A percentile compares a stretch with the other conserved stretches of the same genome.
These are phyloP conservation scores for Sextonia rubra DNA, from an alignment of 164 flowering plant genomes.

Conservation along the genomic window DNA sequence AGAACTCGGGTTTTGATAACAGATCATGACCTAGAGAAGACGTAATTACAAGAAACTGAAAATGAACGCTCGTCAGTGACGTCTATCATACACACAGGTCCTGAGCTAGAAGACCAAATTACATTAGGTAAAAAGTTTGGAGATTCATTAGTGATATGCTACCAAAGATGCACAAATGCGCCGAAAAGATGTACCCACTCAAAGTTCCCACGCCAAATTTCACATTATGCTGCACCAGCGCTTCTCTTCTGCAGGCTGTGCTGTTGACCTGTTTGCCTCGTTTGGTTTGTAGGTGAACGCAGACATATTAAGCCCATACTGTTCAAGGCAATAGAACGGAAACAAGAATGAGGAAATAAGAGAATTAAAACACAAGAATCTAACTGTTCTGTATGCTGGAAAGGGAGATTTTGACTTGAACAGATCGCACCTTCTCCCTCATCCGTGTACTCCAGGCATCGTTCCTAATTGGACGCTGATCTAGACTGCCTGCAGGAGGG, in stretches of 20 bases:
- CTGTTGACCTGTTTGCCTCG: conserved; percentile 46
- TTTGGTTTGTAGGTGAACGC: conserved; percentile 84
- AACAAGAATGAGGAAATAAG: background rate
- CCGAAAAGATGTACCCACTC: no score
- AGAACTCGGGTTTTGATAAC: no score
- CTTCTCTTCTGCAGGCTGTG: conserved; percentile 56
- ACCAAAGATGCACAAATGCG: no score
- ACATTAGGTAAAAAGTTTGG: no score
- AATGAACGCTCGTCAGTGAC: no score
- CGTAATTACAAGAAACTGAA: no score
- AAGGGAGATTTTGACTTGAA: background rate
- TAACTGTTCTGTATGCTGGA: background rate
- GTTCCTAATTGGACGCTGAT: conserved; percentile 62
- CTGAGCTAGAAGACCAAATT: no score
- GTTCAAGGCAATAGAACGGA: conserved; percentile 4
- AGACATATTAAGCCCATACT: conserved; percentile 83
- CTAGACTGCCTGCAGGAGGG: conserved; percentile 55
- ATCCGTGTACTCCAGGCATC: conserved; percentile 91
- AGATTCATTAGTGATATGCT: no score
- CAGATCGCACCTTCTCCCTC: conserved; percentile 68
- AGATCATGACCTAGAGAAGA: no score
- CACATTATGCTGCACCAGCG: conserved; percentile 72
- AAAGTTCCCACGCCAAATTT: conserved; percentile 6
- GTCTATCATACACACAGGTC: no score
- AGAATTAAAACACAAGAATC: background rate